A percentile compares a stretch with the other conserved stretches of the same genome.
phyloP scores from a whole-genome alignment of 2,329 filamentous ascomycete species.

The Cladophialophora yegresii region DNA sequence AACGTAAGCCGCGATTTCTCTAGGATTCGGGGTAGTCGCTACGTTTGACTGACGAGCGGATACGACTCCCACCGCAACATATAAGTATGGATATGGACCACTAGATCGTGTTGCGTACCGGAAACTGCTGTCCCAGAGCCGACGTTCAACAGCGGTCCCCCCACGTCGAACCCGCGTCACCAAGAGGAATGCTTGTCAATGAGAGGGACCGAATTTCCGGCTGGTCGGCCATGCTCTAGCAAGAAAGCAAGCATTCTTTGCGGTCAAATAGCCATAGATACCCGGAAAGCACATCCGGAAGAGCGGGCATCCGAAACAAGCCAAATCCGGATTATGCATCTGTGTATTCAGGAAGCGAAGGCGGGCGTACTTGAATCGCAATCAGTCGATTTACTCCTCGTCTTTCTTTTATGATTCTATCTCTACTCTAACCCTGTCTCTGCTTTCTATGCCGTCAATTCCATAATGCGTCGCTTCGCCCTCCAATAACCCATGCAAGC shows the following conservation, averaged over 20 bases:
- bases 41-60: no score
- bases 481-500: slow-evolving; percentile 2
- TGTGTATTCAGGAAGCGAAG: not conserved
- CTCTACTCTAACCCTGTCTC: not conserved
- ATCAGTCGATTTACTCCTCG: not conserved
- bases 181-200: no score
- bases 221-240: not conserved
- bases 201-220: no score
- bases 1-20: no score
- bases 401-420: not conserved
- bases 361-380: not conserved
- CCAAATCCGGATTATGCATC: not conserved
- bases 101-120: no score
- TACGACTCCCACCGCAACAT: no score
- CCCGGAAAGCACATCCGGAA: not conserved
- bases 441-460: not conserved
- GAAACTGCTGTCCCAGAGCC: no score
- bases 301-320: not conserved
- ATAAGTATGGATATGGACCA: no score
- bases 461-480: not conserved
- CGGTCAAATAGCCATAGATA: not conserved
- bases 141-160: no score
- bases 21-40: no score
- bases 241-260: not conserved
- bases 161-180: no score